phyloP scores from a whole-genome alignment of 108 stramenopile species.

The Mediolabrus comicus region DNA sequence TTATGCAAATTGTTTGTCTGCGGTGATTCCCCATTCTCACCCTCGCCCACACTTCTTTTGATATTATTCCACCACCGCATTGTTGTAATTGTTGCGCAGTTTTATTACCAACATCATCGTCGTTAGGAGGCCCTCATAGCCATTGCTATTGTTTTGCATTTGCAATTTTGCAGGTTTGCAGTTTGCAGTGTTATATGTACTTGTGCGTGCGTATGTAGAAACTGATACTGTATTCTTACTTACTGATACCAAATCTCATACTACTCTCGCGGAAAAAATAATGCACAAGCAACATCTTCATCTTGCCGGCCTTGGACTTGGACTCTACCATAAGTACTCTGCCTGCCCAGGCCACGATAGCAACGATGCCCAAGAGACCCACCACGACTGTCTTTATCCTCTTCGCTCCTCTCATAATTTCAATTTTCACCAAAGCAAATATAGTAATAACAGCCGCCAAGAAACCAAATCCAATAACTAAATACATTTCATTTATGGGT shows the following conservation, averaged over 20 bases:
- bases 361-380: neutral
- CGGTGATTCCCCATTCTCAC: neutral
- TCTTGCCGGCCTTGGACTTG: no score
- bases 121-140: no score
- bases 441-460: neutral
- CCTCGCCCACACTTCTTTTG: neutral
- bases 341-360: neutral
- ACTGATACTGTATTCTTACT: no score
- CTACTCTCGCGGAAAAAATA: no score
- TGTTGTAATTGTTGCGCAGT: neutral
- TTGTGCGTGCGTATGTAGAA: no score
- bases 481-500: neutral
- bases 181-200: no score
- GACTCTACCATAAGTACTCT: neutral
- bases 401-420: neutral
- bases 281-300: no score
- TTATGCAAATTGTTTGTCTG: neutral
- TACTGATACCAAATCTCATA: no score
- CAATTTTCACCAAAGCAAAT: neutral
- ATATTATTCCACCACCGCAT: neutral
- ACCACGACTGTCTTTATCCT: neutral
- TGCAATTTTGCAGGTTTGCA: no score
- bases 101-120: no score
- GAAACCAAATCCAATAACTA: neutral
- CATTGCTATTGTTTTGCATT: no score